These are phyloP conservation scores for Leccinellum rugosiceps DNA, from an alignment of 768 basidiomycete genomes.

Conservation along the genomic window DNA sequence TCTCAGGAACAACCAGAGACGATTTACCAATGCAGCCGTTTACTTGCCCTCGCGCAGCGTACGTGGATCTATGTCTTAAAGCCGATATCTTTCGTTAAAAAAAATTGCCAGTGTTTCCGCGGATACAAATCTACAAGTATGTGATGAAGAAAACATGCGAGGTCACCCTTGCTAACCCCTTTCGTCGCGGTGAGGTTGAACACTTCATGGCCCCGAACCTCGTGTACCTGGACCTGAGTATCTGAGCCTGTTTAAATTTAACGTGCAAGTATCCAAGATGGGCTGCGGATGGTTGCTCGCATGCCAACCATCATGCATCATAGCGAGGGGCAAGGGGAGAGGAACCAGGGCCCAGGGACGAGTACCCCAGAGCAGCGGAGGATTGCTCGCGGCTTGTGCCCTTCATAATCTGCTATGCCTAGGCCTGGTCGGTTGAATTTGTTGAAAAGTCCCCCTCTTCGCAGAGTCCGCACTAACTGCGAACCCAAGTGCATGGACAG, in stretches of 20 bases:
- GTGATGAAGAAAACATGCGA: neutral
- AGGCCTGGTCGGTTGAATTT: neutral
- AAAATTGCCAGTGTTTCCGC: neutral
- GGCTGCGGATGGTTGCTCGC: neutral
- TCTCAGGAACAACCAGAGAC: neutral
- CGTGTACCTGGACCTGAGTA: neutral
- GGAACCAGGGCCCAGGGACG: neutral
- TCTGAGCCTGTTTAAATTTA: neutral
- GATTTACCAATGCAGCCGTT: neutral
- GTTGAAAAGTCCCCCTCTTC: neutral
- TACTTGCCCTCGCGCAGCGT: neutral
- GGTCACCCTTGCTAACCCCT: neutral
- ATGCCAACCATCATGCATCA: neutral
- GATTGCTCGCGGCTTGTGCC: neutral
- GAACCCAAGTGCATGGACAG: neutral
- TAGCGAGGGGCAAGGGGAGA: neutral
- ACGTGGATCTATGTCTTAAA: neutral
- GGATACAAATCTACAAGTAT: neutral
- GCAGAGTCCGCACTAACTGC: constrained; percentile 1
- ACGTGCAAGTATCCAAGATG: neutral
- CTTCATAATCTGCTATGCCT: neutral
- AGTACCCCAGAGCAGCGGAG: neutral
- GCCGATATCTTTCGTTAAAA: neutral
- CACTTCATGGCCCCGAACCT: neutral
- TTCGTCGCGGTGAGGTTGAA: neutral